Conservation (phyloP, 495 filamentous ascomycete genomes). For the Polyplosphaeria fusca region DNA sequence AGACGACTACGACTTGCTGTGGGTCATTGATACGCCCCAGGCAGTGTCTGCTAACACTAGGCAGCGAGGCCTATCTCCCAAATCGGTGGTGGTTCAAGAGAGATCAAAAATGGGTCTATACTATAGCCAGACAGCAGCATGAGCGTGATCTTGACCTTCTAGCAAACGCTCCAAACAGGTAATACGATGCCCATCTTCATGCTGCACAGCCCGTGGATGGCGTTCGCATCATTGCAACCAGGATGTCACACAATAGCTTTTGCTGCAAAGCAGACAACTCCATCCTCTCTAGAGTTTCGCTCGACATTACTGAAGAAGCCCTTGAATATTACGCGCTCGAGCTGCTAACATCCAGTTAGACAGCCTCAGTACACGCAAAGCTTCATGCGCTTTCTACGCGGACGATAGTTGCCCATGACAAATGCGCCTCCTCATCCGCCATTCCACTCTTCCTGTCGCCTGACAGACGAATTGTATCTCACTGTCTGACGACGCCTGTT, state of each 20-base stretch:
- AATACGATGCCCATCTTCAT: neutral
- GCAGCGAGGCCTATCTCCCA: slow-evolving; percentile 45
- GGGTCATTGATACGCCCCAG: too few species aligned
- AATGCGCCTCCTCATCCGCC: too few species aligned
- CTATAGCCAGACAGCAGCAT: slow-evolving; percentile 47
- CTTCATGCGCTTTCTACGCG: neutral
- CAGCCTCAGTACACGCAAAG: neutral
- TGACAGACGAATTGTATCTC: too few species aligned
- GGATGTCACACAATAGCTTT: too few species aligned
- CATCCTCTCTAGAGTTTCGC: too few species aligned
- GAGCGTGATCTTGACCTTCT: slow-evolving; percentile 41
- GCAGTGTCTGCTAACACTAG: neutral
- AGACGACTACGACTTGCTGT: slow-evolving; percentile 55
- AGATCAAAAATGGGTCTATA: slow-evolving; percentile 45
- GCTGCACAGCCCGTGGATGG: neutral
- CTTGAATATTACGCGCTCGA: too few species aligned
- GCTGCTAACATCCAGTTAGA: too few species aligned
- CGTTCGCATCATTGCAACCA: too few species aligned
- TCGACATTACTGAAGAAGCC: too few species aligned
- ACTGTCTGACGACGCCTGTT: too few species aligned
- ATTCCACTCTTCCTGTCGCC: too few species aligned
- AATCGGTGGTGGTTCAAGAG: slow-evolving; percentile 46
- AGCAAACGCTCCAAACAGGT: neutral
- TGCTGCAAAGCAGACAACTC: too few species aligned
- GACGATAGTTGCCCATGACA: neutral